Evolutionary conservation across 257 asterid genomes (phyloP), one percentile per base, ranked within the genome.

Genomic region (Verbascum thapsus): DNA sequence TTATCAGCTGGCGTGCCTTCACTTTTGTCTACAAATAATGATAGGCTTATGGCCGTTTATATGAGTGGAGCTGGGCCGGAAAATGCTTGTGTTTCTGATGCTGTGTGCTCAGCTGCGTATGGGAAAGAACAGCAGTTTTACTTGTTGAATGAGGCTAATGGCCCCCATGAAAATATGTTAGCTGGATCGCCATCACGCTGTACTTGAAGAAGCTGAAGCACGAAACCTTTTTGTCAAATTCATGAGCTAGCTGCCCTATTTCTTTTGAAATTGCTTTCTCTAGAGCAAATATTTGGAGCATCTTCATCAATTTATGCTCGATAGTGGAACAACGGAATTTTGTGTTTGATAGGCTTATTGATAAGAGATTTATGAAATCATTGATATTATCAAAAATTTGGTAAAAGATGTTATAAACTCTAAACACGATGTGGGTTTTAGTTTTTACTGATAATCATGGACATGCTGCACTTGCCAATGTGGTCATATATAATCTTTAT

Each of bases 161-260:
- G 58, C 19, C 60, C 78, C 66, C 68, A 64, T 60, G 69, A 74
- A 56, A 64, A 50, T 42, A 60, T 71, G 61, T 72, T 76, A 66
- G 53, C 72, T 23, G 80, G 71, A 61, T 68, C 79, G 22, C 47
- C 79, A 34, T 56, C 12, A 47, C 39, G 42, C 19, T 34, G 50
- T 53, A 55, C 6, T 40, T 56, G n/a, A 26, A 48, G 41, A 1
- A 12, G n/a, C n/a, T n/a, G 20, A 7, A 23, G 34, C 49, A 8
- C 16, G 60, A 18, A 20, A 53, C 40, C 35, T 60, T 61, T 23
- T 45, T 10, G 60, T 40, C 12, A 1, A 40, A n/a, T 54, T 67
- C 23, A 64, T 22, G 22, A 53, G 37, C 10, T 56, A 19, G 20
- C n/a, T n/a, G n/a, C 52, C 57, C 16, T 42, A 5, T 30, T 23